Conservation (phyloP, 2,329 filamentous ascomycete species). For the Zymoseptoria tritici region DNA sequence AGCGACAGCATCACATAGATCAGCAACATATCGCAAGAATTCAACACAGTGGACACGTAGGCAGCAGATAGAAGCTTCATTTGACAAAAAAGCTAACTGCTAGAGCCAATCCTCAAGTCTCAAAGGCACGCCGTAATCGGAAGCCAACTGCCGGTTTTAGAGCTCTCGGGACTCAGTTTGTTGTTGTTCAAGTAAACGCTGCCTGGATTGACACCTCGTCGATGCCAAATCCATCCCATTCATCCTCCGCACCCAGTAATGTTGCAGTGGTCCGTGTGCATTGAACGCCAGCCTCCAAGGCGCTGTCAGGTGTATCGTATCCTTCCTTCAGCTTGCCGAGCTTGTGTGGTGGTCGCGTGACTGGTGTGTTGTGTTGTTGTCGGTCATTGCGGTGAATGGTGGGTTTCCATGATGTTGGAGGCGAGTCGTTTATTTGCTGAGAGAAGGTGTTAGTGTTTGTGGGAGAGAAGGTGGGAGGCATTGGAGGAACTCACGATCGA, state of each 20-base stretch:
- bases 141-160: slow-evolving; percentile 24
- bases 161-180: slow-evolving; percentile 7
- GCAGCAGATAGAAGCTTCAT: slow-evolving; percentile 14
- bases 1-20: no score
- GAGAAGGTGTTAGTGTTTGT: slow-evolving; percentile 8
- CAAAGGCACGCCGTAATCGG: slow-evolving; percentile 19
- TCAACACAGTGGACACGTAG: background rate
- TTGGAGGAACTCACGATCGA: slow-evolving; percentile 64
- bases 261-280: slow-evolving; percentile 1
- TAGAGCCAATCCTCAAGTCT: slow-evolving; percentile 11
- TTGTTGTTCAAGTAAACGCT: slow-evolving; percentile 8
- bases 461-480: slow-evolving; percentile 1
- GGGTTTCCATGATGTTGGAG: slow-evolving; percentile 18
- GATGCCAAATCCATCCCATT: slow-evolving; percentile 10
- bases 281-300: slow-evolving; percentile 12
- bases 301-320: slow-evolving; percentile 28
- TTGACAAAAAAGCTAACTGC: slow-evolving; percentile 10
- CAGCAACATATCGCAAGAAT: background rate
- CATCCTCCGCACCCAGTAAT: slow-evolving; percentile 12
- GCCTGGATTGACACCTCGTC: slow-evolving; percentile 11
- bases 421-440: slow-evolving; percentile 43
- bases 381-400: slow-evolving; percentile 20
- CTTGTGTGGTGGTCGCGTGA: slow-evolving; percentile 27
- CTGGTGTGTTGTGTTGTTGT: slow-evolving; percentile 9
- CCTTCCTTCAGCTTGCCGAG: slow-evolving; percentile 28